Evolutionary conservation across 441 rosid species (phyloP).

Genomic region (Eruca vesicaria): DNA sequence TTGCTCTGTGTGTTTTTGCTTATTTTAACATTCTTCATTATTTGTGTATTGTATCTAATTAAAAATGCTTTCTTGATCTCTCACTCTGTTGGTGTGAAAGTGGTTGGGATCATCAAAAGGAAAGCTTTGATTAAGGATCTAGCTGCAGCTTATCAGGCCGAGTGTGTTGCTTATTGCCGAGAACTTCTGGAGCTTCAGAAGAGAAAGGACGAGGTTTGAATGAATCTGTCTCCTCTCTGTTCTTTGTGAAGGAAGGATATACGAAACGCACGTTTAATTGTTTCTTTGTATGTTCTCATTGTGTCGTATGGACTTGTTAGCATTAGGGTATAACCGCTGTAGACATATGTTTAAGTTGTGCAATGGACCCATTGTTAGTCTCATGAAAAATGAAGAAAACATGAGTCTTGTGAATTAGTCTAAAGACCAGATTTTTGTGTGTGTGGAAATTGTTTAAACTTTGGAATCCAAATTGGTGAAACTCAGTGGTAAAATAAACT

Average conservation of each 20-base stretch:
- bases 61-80: not conserved
- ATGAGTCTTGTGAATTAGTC: not conserved
- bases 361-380: not conserved
- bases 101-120: conserved; percentile 93
- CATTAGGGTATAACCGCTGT: not conserved
- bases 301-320: conserved; percentile 5
- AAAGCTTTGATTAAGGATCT: conserved; percentile 85
- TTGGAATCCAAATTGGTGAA: not conserved
- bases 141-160: conserved; percentile 76
- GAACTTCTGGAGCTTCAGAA: conserved; percentile 81
- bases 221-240: not conserved
- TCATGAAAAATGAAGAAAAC: not conserved
- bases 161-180: conserved; percentile 78
- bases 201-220: conserved; percentile 65
- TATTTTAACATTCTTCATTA: not conserved
- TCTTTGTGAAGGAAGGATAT: not conserved
- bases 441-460: not conserved
- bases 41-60: not conserved
- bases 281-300: not conserved
- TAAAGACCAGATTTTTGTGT: not conserved
- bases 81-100: conserved; percentile 30
- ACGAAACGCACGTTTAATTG: not conserved
- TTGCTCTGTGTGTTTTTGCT: not conserved
- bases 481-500: not conserved
- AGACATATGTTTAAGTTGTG: not conserved